These are phyloP conservation scores for Coccomyxa subellipsoidea DNA, from an alignment of 163 green algal species.

Conservation along the genomic window DNA sequence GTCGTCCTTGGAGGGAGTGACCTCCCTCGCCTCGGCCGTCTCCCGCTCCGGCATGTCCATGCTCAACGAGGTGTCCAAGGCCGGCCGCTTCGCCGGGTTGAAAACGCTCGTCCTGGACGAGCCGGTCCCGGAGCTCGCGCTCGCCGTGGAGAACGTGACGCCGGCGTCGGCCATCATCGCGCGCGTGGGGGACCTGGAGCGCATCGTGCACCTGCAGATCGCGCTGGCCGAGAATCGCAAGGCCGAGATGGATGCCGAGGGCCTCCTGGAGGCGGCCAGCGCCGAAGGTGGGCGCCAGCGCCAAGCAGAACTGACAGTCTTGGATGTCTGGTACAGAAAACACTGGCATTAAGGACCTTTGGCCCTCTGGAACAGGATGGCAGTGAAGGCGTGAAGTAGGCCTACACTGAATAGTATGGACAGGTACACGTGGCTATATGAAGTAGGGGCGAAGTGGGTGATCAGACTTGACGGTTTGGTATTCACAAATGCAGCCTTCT, in stretches of 20 bases:
- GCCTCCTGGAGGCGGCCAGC: background rate
- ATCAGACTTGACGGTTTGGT: too few relatives aligned
- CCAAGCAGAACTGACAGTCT: background rate
- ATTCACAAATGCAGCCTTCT: too few relatives aligned
- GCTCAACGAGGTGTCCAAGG: constrained; percentile 39
- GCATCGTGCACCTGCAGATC: constrained; percentile 58
- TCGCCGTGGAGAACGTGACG: background rate
- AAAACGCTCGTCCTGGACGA: background rate
- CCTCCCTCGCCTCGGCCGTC: constrained; percentile 60
- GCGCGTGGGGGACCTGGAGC: constrained; percentile 62
- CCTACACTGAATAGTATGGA: too few relatives aligned
- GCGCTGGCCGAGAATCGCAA: constrained; percentile 33
- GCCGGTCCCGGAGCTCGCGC: background rate
- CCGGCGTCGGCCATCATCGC: constrained; percentile 32
- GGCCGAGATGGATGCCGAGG: background rate
- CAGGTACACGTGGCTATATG: too few relatives aligned
- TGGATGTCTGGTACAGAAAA: background rate
- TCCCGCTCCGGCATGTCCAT: constrained; percentile 58
- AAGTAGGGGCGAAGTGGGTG: too few relatives aligned
- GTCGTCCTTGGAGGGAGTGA: constrained; percentile 55
- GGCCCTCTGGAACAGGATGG: too few relatives aligned
- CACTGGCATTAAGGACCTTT: too few relatives aligned
- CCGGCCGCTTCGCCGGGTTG: background rate
- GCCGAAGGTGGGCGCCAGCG: background rate
- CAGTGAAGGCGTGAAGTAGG: too few relatives aligned